Evolutionary conservation across 1,284 basidiomycete genomes (phyloP).

Genomic region (Limonomyces culmigenus): DNA sequence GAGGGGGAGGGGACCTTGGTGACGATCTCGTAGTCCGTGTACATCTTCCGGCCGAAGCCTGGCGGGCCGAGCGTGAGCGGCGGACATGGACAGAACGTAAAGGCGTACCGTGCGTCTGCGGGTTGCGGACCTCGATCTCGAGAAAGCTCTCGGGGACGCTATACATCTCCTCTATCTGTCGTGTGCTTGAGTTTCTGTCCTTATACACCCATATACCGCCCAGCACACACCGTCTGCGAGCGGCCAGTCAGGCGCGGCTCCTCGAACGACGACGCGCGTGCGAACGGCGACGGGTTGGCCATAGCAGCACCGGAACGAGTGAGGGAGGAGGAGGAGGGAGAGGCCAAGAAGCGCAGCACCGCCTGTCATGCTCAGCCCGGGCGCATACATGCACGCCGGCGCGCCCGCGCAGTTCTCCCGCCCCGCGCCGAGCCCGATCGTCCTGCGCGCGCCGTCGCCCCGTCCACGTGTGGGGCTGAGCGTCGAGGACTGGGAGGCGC

Average conservation of each 20-base stretch:
- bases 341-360: too few species aligned
- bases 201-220: slow-evolving; percentile 4
- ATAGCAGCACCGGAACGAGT: too few species aligned
- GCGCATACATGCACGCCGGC: too few species aligned
- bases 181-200: slow-evolving; percentile 12
- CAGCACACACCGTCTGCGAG: slow-evolving; percentile 62
- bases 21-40: slow-evolving; percentile 97
- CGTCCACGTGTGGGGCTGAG: too few species aligned
- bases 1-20: slow-evolving; percentile 56
- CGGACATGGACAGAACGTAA: not conserved
- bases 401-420: too few species aligned
- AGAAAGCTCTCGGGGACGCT: slow-evolving; percentile 93
- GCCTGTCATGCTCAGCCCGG: too few species aligned
- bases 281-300: slow-evolving; percentile 67
- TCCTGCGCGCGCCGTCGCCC: too few species aligned
- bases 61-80: slow-evolving; percentile 1
- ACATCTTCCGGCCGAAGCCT: slow-evolving; percentile 97
- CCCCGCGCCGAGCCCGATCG: too few species aligned
- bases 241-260: slow-evolving; percentile 51
- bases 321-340: too few species aligned
- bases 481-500: slow-evolving; percentile 87
- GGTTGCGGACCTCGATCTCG: slow-evolving; percentile 95
- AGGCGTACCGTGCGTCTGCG: slow-evolving; percentile 82
- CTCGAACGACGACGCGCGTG: slow-evolving; percentile 56
- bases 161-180: slow-evolving; percentile 95